Evolutionary conservation across 306 rosid genomes (phyloP).

Genomic region (Abrus precatorius): DNA sequence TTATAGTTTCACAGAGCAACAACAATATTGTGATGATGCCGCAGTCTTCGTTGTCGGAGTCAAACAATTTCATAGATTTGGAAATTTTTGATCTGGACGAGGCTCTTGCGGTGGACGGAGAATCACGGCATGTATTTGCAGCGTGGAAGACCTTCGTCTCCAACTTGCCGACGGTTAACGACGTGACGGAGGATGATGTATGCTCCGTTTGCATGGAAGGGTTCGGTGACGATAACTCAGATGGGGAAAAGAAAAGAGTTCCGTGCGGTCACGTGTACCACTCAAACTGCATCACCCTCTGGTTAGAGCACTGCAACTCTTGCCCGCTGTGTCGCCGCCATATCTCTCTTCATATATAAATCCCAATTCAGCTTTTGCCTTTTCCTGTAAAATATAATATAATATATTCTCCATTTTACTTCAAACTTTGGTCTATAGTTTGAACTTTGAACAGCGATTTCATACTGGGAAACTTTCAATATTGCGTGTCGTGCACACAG

Average conservation of each 20-base stretch:
- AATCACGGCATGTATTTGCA: slow-evolving; percentile 19
- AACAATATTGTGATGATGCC: neutral
- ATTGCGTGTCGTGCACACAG: too few relatives aligned
- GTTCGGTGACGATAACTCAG: neutral
- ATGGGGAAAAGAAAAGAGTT: slow-evolving; percentile 52
- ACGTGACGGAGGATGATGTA: slow-evolving; percentile 24
- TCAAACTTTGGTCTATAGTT: neutral
- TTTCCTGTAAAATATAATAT: neutral
- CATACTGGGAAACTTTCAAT: too few relatives aligned
- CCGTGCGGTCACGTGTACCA: slow-evolving; percentile 81
- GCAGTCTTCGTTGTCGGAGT: neutral
- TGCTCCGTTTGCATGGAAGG: slow-evolving; percentile 73
- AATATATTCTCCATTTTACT: too few relatives aligned
- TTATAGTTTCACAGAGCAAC: neutral
- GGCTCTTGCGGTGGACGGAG: slow-evolving; percentile 52
- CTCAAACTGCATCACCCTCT: slow-evolving; percentile 63
- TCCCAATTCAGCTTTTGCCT: neutral
- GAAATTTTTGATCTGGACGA: slow-evolving; percentile 62
- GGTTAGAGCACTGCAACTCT: slow-evolving; percentile 65
- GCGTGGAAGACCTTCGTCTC: slow-evolving; percentile 35
- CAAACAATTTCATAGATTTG: slow-evolving; percentile 26
- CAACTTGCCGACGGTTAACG: slow-evolving; percentile 46
- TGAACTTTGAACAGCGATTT: neutral
- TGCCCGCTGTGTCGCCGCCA: slow-evolving; percentile 83
- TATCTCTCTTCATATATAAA: slow-evolving; percentile 33